A percentile compares a stretch with the other conserved stretches of the same genome.
phyloP scores from a whole-genome alignment of 2,329 filamentous ascomycete species.

The Sporothrix luriei region DNA sequence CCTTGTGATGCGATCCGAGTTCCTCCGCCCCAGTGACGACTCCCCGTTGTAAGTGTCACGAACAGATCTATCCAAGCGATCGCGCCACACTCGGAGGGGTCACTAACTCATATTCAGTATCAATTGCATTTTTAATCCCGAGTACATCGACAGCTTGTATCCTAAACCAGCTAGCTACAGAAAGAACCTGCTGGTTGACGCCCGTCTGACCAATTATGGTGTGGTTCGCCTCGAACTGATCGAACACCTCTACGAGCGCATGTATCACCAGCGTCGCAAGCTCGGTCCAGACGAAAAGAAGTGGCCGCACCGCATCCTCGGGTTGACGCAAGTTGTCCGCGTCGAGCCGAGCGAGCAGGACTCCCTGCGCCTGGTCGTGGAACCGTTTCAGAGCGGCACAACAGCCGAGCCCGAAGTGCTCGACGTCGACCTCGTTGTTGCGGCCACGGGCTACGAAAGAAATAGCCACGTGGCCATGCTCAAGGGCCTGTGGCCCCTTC shows the following conservation, averaged over 20 bases:
- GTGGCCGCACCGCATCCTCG: constrained; percentile 82
- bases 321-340: constrained; percentile 65
- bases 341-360: constrained; percentile 55
- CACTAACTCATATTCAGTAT: constrained; percentile 58
- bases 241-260: constrained; percentile 81
- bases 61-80: no score
- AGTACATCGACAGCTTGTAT: constrained; percentile 77
- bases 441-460: constrained; percentile 83
- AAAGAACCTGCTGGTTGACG: constrained; percentile 61
- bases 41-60: constrained; percentile 77
- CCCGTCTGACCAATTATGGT: constrained; percentile 89
- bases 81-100: no score
- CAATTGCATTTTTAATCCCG: constrained; percentile 94
- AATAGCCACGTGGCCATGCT: constrained; percentile 79
- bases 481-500: constrained; percentile 63
- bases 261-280: constrained; percentile 81
- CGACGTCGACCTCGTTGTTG: constrained; percentile 78
- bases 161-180: constrained; percentile 66
- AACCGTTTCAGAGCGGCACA: constrained; percentile 43
- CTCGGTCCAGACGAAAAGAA: constrained; percentile 66
- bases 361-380: constrained; percentile 61
- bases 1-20: constrained; percentile 79
- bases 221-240: constrained; percentile 90
- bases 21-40: constrained; percentile 88
- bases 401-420: constrained; percentile 57